These are phyloP conservation scores for Lichtheimia ornata DNA, from an alignment of 371 early-diverging fungal genomes.

Conservation along the genomic window DNA sequence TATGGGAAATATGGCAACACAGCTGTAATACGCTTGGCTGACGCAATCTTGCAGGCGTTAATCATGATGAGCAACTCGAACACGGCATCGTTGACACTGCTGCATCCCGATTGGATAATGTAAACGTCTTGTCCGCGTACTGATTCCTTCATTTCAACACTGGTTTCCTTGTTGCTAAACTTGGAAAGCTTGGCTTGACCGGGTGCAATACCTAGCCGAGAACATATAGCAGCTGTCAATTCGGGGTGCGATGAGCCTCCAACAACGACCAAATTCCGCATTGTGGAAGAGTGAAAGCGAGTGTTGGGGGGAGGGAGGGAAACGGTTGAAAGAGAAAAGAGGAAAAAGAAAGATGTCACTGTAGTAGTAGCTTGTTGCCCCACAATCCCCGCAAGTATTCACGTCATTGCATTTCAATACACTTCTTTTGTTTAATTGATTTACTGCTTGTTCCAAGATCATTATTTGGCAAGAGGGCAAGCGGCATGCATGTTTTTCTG, in stretches of 20 bases:
- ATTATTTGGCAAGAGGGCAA: too few relatives aligned
- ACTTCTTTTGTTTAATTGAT: too few relatives aligned
- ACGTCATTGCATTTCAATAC: too few relatives aligned
- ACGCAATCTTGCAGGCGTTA: slow-evolving; percentile 89
- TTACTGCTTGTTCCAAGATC: too few relatives aligned
- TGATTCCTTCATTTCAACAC: slow-evolving; percentile 83
- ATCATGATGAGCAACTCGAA: slow-evolving; percentile 81
- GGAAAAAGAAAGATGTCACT: not conserved
- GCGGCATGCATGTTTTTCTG: too few relatives aligned
- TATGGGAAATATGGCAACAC: slow-evolving; percentile 96
- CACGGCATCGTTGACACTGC: slow-evolving; percentile 81
- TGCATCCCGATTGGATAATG: slow-evolving; percentile 91
- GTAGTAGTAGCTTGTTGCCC: too few relatives aligned
- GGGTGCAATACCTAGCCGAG: slow-evolving; percentile 75
- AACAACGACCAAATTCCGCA: slow-evolving; percentile 40
- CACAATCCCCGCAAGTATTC: too few relatives aligned
- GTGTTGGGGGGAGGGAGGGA: too few relatives aligned
- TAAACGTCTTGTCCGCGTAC: slow-evolving; percentile 93
- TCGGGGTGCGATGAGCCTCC: slow-evolving; percentile 86
- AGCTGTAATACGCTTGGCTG: slow-evolving; percentile 83
- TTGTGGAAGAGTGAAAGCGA: slow-evolving; percentile 1
- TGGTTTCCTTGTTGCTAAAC: slow-evolving; percentile 87
- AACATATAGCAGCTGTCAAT: slow-evolving; percentile 78
- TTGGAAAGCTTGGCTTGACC: slow-evolving; percentile 59
- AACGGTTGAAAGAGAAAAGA: not conserved